Evolutionary conservation across 2,329 filamentous ascomycete species (phyloP).

Genomic region (Fusarium xylarioides): DNA sequence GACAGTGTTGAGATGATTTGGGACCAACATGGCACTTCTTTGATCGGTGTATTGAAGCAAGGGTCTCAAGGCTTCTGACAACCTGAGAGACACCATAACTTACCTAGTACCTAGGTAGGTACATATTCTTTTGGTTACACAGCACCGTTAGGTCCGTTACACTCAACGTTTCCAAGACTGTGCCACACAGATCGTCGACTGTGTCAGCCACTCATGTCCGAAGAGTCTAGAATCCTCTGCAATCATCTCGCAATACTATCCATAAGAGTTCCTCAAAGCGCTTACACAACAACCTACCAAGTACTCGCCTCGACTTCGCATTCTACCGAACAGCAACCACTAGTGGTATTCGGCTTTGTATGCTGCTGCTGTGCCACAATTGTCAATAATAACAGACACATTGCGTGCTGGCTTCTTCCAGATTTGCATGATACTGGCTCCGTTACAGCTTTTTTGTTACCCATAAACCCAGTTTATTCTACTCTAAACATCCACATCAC

Average conservation of each 20-base stretch:
- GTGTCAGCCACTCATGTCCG: constrained; percentile 8
- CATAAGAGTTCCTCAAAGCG: neutral
- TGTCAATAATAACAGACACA: constrained; percentile 7
- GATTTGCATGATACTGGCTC: constrained; percentile 13
- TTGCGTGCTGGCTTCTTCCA: neutral
- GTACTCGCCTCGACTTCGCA: neutral
- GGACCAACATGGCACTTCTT: neutral
- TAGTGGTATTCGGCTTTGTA: neutral
- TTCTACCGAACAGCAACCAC: constrained; percentile 2
- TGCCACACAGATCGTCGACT: constrained; percentile 1
- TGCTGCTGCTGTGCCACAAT: constrained; percentile 19
- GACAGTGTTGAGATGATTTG: neutral
- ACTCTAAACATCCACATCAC: neutral
- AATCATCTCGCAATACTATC: neutral
- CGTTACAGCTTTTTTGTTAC: neutral
- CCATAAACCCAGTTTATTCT: neutral
- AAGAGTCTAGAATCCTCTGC: constrained; percentile 30
- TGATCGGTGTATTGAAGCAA: neutral
- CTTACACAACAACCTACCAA: neutral
- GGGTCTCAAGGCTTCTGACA: neutral
- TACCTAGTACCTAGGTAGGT: no score
- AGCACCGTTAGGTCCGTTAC: neutral
- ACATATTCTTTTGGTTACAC: neutral
- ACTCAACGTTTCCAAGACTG: constrained; percentile 1
- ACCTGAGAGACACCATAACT: neutral